Conservation (phyloP, 352 stramenopile species). For the Globisporangium echinulatum region DNA sequence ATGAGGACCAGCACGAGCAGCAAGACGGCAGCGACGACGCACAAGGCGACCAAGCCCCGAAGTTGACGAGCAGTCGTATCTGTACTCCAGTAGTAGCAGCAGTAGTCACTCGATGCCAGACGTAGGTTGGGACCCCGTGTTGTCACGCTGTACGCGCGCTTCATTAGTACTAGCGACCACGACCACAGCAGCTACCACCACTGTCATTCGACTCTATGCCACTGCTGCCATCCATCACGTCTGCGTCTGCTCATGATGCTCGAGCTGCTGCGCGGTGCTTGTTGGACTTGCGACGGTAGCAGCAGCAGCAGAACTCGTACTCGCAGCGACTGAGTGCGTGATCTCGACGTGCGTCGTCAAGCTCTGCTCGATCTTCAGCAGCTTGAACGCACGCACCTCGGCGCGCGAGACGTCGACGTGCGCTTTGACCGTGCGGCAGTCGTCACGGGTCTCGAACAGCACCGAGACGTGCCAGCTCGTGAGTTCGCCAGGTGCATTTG, state of each 20-base stretch:
- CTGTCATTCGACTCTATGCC: too few species aligned
- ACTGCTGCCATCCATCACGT: too few species aligned
- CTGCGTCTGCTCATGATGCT: too few species aligned
- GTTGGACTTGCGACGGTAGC: conserved; percentile 9
- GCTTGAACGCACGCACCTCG: conserved; percentile 73
- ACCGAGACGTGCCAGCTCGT: conserved; percentile 59
- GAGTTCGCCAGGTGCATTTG: conserved; percentile 12
- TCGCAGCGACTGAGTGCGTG: conserved; percentile 29
- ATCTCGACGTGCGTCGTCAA: conserved; percentile 57
- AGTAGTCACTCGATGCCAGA: too few species aligned
- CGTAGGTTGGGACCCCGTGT: too few species aligned
- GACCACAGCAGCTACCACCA: too few species aligned
- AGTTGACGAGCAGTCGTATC: background rate
- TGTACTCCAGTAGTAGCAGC: too few species aligned
- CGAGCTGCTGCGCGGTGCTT: too few species aligned
- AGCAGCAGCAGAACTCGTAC: conserved; percentile 1
- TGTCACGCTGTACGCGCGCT: too few species aligned
- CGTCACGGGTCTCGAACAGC: conserved; percentile 53
- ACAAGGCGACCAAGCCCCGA: background rate
- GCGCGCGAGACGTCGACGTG: conserved; percentile 68
- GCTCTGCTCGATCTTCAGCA: conserved; percentile 70
- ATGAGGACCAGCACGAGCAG: conserved; percentile 3
- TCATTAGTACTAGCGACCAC: too few species aligned
- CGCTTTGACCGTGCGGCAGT: conserved; percentile 58
- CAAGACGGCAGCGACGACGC: background rate